phyloP scores from a whole-genome alignment of 2,329 filamentous ascomycete species.

The Escovopsis sp. region DNA sequence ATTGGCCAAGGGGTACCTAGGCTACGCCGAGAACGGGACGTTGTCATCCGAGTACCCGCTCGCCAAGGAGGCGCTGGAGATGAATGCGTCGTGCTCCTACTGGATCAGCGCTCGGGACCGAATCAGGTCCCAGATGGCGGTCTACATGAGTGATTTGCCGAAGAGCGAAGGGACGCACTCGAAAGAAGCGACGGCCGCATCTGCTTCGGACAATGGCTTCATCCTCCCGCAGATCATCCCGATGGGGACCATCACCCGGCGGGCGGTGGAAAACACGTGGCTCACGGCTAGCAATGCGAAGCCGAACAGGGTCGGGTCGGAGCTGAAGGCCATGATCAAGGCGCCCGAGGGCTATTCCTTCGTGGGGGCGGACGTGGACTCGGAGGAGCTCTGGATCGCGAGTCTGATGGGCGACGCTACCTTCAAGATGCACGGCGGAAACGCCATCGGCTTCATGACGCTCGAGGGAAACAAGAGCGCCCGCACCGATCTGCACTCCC shows the following conservation, averaged over 20 bases:
- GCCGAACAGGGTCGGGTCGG: conserved; percentile 85
- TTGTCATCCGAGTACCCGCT: conserved; percentile 78
- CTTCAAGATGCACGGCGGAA: conserved; percentile 89
- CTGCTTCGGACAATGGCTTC: conserved; percentile 39
- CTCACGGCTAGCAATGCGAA: conserved; percentile 96
- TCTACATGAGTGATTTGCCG: conserved; percentile 57
- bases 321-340: conserved; percentile 91
- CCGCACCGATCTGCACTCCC: conserved; percentile 86
- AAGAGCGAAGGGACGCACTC: background rate
- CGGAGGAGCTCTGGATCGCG: conserved; percentile 95
- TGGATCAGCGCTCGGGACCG: conserved; percentile 94
- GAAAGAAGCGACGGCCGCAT: background rate
- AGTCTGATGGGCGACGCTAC: conserved; percentile 88
- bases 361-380: conserved; percentile 94
- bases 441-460: conserved; percentile 98
- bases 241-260: conserved; percentile 92
- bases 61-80: conserved; percentile 87
- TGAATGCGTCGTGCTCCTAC: conserved; percentile 98
- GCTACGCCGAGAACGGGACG: conserved; percentile 80
- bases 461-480: conserved; percentile 89
- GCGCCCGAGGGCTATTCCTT: conserved; percentile 84
- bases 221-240: conserved; percentile 93
- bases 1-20: conserved; percentile 77
- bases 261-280: conserved; percentile 96
- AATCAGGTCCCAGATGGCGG: conserved; percentile 89